Conservation (phyloP, 495 filamentous ascomycete species). For the Chaetomium tenue region DNA sequence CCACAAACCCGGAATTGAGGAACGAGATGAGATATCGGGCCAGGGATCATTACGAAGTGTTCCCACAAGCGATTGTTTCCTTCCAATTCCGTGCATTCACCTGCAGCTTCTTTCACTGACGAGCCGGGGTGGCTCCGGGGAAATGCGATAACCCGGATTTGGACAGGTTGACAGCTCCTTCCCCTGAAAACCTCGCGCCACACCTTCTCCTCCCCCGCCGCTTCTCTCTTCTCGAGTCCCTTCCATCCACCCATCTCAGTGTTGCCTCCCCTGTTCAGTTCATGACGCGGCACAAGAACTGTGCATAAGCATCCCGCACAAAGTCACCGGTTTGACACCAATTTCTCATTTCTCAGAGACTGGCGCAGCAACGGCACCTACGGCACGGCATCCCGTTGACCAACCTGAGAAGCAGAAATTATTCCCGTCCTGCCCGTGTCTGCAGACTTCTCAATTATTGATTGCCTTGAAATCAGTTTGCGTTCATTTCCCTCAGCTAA, state of each 20-base stretch:
- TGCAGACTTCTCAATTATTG: not conserved
- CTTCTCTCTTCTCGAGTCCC: not conserved
- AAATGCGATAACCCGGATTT: not conserved
- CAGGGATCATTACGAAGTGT: too few species aligned
- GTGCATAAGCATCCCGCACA: not conserved
- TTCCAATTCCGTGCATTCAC: not conserved
- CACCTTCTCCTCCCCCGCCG: not conserved
- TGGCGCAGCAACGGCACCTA: not conserved
- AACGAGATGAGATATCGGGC: not conserved
- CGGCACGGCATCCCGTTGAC: not conserved
- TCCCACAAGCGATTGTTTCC: not conserved
- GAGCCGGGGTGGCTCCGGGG: not conserved
- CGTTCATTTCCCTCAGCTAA: slow-evolving; percentile 23
- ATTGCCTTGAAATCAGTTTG: not conserved
- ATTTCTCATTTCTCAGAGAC: slow-evolving; percentile 3
- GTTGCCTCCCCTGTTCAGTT: too few species aligned
- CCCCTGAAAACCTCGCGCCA: too few species aligned
- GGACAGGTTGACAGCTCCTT: not conserved
- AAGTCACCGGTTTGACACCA: not conserved
- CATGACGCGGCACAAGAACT: not conserved
- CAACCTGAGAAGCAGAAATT: not conserved
- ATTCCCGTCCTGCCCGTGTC: not conserved
- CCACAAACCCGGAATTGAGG: not conserved
- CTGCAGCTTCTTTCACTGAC: not conserved
- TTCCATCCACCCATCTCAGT: not conserved